Percentiles rank a stretch among this genome's conserved stretches.
Conservation (phyloP, 495 filamentous ascomycete genomes). For the Annulohypoxylon bovei region DNA sequence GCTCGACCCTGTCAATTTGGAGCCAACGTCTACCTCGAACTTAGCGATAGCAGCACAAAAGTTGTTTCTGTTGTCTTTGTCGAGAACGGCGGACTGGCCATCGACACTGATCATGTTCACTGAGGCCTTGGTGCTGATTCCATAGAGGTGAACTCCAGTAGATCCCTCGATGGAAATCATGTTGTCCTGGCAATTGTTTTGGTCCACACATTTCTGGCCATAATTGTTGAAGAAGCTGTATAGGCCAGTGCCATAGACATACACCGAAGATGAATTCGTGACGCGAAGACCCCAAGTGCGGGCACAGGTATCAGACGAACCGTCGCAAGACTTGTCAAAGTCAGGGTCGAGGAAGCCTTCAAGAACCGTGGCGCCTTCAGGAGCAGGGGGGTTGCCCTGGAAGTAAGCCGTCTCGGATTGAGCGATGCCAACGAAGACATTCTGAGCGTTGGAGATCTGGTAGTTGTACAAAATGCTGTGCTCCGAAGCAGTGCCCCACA, state of each 20-base stretch:
- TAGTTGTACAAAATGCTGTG: slow-evolving; percentile 92
- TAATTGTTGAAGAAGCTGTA: slow-evolving; percentile 94
- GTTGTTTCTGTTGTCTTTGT: slow-evolving; percentile 73
- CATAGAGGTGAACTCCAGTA: slow-evolving; percentile 73
- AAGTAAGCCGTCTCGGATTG: slow-evolving; percentile 95
- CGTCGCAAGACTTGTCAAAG: slow-evolving; percentile 71
- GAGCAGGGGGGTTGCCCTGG: slow-evolving; percentile 83
- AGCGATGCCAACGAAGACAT: slow-evolving; percentile 85
- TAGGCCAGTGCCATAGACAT: slow-evolving; percentile 79
- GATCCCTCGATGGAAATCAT: slow-evolving; percentile 84
- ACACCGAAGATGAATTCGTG: slow-evolving; percentile 71
- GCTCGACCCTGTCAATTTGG: slow-evolving; percentile 14
- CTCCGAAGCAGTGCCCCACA: slow-evolving; percentile 84
- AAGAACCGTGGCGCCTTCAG: slow-evolving; percentile 72
- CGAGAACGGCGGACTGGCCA: slow-evolving; percentile 62
- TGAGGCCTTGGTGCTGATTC: slow-evolving; percentile 86
- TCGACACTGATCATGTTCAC: slow-evolving; percentile 82
- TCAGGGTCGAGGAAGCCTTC: slow-evolving; percentile 76
- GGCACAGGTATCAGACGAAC: slow-evolving; percentile 70
- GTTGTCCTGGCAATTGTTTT: slow-evolving; percentile 83
- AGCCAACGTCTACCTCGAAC: slow-evolving; percentile 37
- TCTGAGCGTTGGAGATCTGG: slow-evolving; percentile 79
- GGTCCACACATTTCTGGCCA: slow-evolving; percentile 76
- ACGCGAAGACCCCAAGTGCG: slow-evolving; percentile 90
- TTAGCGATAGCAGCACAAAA: slow-evolving; percentile 79